These are phyloP conservation scores for Astragalus glycyphyllos DNA, from an alignment of 306 rosid species.

Conservation along the genomic window DNA sequence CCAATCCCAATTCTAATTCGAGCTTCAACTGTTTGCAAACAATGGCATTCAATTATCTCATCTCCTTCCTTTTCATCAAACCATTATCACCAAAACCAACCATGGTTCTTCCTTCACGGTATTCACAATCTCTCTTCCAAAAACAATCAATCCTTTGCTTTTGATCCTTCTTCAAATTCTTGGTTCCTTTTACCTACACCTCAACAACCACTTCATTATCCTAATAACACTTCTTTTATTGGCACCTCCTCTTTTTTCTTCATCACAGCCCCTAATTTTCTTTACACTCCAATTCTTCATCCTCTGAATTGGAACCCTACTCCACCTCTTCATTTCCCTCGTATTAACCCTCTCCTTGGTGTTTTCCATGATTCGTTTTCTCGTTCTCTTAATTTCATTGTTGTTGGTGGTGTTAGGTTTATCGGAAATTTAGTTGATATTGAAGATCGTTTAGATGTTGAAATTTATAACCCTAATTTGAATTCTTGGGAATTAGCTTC, in stretches of 20 bases:
- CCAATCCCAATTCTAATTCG: conserved; percentile 65
- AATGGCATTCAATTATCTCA: conserved; percentile 67
- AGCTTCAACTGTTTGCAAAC: conserved; percentile 73
- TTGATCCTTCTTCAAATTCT: conserved; percentile 67
- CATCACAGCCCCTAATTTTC: conserved; percentile 68
- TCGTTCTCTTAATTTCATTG: conserved; percentile 49
- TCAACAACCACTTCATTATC: conserved; percentile 25
- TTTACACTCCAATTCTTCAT: conserved; percentile 57
- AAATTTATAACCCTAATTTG: conserved; percentile 64
- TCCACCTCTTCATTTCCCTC: conserved; percentile 68
- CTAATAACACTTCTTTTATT: conserved; percentile 56
- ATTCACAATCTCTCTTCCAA: conserved; percentile 82
- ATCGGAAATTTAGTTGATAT: conserved; percentile 80
- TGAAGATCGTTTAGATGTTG: conserved; percentile 76
- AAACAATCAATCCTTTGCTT: conserved; percentile 80
- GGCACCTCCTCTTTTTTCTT: conserved; percentile 69
- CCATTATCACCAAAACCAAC: conserved; percentile 26
- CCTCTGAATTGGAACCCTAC: conserved; percentile 53
- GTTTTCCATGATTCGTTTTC: conserved; percentile 46
- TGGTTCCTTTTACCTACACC: conserved; percentile 74
- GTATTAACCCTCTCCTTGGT: conserved; percentile 79
- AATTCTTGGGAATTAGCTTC: conserved; percentile 66
- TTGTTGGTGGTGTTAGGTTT: conserved; percentile 82
- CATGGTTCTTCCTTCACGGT: conserved; percentile 88
- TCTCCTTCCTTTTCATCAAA: conserved; percentile 50